Evolutionary conservation across 2,329 filamentous ascomycete species (phyloP).

Genomic region (Monosporascus sp.): DNA sequence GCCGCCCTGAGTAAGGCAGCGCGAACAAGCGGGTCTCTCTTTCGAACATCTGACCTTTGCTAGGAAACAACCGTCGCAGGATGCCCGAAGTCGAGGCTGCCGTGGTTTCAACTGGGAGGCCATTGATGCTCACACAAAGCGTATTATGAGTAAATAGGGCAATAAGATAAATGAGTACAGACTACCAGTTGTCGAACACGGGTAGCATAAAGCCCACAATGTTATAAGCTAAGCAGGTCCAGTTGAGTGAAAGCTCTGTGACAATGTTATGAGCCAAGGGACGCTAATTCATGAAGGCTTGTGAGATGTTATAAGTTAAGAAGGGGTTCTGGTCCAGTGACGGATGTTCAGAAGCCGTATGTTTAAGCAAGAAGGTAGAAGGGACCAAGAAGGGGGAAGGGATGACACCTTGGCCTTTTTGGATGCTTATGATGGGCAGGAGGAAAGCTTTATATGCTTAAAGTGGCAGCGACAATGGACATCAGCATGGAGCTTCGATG

Average conservation of each 20-base stretch:
- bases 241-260: conserved; percentile 9
- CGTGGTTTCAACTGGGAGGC: conserved; percentile 26
- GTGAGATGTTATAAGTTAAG: too few relatives aligned
- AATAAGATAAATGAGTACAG: conserved; percentile 13
- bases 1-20: conserved; percentile 43
- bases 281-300: too few relatives aligned
- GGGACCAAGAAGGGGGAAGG: too few relatives aligned
- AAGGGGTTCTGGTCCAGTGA: too few relatives aligned
- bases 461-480: too few relatives aligned
- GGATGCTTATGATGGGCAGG: too few relatives aligned
- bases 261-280: not conserved
- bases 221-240: conserved; percentile 8
- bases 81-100: conserved; percentile 39
- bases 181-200: conserved; percentile 4
- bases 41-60: conserved; percentile 54
- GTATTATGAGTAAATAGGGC: conserved; percentile 3
- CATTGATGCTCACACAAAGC: too few relatives aligned
- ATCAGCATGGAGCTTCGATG: too few relatives aligned
- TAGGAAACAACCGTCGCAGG: conserved; percentile 50
- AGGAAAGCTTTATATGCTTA: too few relatives aligned
- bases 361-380: too few relatives aligned
- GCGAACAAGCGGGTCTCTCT: conserved; percentile 45
- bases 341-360: too few relatives aligned
- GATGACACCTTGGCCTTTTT: too few relatives aligned
- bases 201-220: conserved; percentile 19